Base-by-base conservation (phyloP, 768 basidiomycete species). In the Cubamyces lactineus region DNA sequence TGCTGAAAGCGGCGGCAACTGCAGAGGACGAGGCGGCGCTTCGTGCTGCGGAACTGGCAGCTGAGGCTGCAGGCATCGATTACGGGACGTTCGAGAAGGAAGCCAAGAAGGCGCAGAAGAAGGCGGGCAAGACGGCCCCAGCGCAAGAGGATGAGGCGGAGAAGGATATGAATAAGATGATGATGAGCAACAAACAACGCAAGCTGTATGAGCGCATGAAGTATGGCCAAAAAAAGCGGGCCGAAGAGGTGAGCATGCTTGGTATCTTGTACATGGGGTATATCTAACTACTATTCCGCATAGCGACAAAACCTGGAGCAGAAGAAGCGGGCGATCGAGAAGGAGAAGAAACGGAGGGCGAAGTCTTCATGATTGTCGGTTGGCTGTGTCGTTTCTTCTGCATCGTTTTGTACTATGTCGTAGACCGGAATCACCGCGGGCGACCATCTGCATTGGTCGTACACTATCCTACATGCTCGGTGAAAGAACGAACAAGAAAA, bases 121-220 rank as follows among this genome's bases (percentile, higher is more conserved):
- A 64, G 72, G 67, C 49, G 74, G 75, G 67, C 66, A 69, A 65
- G 78, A 78, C 64, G 74, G 76, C 40, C 49, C 62, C 64, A 34
- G 67, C 65, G 48, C 69, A 67, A 19, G 71, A 67, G 51, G 63
- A 55, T 46, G 68, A 69, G 28, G 72, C 68, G 19, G 92, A 94
- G 72, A 81, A 86, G 69, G 91, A 96, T 72, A 92, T 96, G 90
- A 89, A 92, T 76, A 96, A 96, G 83, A 96, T 98, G 88, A 83
- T 98, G 86, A 88, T 97, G 88, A 96, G 92, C 79, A 94, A 93
- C 75, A 94, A 91, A 78, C 90, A 96, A 75, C 84, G 87, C 69
- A 96, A 96, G 76, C 76, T 97, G 69, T 96, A 96, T 73, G 93
- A 94, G 76, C 90, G 90, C 77, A 91, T 97, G 85, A 93, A 94